phyloP scores from a whole-genome alignment of 768 basidiomycete genomes.

The Imleria badia region DNA sequence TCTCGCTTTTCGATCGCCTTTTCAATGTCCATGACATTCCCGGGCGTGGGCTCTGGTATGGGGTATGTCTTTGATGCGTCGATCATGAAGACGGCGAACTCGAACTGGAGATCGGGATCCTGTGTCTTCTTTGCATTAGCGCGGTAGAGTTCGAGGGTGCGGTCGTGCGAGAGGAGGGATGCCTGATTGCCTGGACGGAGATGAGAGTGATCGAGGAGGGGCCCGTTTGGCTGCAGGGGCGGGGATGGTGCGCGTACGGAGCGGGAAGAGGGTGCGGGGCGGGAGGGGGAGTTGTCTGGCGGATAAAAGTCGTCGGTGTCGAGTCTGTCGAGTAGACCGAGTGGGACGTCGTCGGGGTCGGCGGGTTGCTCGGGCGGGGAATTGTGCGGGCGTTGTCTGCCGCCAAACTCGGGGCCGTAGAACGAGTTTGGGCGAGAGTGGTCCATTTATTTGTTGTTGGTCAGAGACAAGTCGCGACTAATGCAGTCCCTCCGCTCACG shows the following conservation, averaged over 20 bases:
- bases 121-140: slow-evolving; percentile 98
- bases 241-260: slow-evolving; percentile 70
- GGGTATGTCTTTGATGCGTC: slow-evolving; percentile 92
- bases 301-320: slow-evolving; percentile 44
- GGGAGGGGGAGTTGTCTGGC: slow-evolving; percentile 28
- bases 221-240: slow-evolving; percentile 46
- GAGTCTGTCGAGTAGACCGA: slow-evolving; percentile 28
- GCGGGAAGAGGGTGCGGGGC: slow-evolving; percentile 45
- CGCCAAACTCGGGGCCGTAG: slow-evolving; percentile 29
- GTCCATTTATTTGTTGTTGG: slow-evolving; percentile 18
- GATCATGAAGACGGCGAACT: slow-evolving; percentile 98
- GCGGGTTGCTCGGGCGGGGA: slow-evolving; percentile 27
- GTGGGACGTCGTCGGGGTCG: slow-evolving; percentile 43
- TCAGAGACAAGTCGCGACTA: slow-evolving; percentile 9
- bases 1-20: slow-evolving; percentile 80
- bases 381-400: slow-evolving; percentile 10
- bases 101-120: slow-evolving; percentile 96
- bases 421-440: slow-evolving; percentile 38
- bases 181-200: slow-evolving; percentile 91
- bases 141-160: slow-evolving; percentile 95
- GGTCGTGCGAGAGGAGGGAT: slow-evolving; percentile 90
- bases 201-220: slow-evolving; percentile 88
- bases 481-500: slow-evolving; percentile 60
- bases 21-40: slow-evolving; percentile 79
- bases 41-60: slow-evolving; percentile 65